These are phyloP conservation scores for Geotrichum fermentans DNA, from an alignment of 1,139 yeast species.

Conservation along the genomic window DNA sequence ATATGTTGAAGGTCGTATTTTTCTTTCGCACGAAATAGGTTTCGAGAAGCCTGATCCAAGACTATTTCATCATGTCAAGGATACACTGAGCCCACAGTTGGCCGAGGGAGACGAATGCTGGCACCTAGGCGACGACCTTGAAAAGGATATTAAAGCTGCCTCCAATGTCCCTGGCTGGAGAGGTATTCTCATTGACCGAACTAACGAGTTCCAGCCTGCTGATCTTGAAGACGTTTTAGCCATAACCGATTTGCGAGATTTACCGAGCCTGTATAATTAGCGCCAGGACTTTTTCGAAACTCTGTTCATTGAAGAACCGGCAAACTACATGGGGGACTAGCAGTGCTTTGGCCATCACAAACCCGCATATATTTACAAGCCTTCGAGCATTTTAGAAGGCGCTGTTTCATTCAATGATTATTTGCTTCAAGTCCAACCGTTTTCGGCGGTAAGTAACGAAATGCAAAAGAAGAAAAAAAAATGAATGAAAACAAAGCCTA, in stretches of 20 bases:
- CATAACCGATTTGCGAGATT: not conserved
- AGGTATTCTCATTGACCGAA: constrained; percentile 28
- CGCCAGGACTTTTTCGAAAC: too few relatives aligned
- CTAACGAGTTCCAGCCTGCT: too few relatives aligned
- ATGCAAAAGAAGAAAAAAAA: not conserved
- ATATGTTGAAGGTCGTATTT: constrained; percentile 19
- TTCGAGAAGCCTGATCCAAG: constrained; percentile 27
- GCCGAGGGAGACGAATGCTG: too few relatives aligned
- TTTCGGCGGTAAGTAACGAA: not conserved
- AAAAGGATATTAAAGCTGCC: constrained; percentile 28
- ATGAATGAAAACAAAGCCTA: too few relatives aligned
- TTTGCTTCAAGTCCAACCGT: too few relatives aligned
- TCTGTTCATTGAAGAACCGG: too few relatives aligned
- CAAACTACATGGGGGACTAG: too few relatives aligned
- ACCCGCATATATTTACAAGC: too few relatives aligned
- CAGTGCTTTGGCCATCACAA: too few relatives aligned
- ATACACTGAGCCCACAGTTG: not conserved
- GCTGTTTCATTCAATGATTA: too few relatives aligned
- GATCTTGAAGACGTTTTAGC: not conserved
- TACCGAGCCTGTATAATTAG: too few relatives aligned
- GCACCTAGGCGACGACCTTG: constrained; percentile 33
- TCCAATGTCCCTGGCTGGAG: constrained; percentile 29
- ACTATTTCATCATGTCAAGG: constrained; percentile 24
- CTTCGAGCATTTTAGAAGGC: too few relatives aligned
- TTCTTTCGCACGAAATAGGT: constrained; percentile 29